A percentile compares a stretch with the other conserved stretches of the same genome.
phyloP scores from a whole-genome alignment of 2,329 filamentous ascomycete species.

The Sporothrix euskadiensis region DNA sequence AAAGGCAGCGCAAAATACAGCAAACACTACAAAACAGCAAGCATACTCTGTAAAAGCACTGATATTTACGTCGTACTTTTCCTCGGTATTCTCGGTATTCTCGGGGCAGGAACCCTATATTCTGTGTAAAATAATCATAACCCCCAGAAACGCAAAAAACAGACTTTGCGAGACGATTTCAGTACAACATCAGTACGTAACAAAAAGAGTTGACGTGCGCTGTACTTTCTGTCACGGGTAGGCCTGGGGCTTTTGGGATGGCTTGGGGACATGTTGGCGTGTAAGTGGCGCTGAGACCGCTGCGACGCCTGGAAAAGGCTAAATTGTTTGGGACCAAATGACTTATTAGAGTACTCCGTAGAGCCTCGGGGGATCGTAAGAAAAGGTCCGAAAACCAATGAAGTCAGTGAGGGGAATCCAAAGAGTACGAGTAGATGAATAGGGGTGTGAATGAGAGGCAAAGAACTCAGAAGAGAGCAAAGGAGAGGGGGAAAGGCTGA shows the following conservation, averaged over 20 bases:
- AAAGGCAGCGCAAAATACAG: not conserved
- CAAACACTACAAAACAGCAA: not conserved
- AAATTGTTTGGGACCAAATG: not conserved
- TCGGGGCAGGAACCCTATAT: not conserved
- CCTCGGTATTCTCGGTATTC: not conserved
- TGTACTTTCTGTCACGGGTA: not conserved
- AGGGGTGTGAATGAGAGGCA: not conserved
- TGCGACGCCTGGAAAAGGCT: not conserved
- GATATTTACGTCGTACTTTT: not conserved
- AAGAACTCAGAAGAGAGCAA: too few species aligned
- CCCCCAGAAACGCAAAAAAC: not conserved
- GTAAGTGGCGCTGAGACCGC: not conserved
- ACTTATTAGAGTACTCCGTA: not conserved
- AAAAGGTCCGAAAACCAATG: slow-evolving; percentile 14
- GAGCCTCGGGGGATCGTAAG: not conserved
- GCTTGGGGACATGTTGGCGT: not conserved
- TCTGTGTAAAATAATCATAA: not conserved
- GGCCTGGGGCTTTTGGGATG: not conserved
- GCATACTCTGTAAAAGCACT: not conserved
- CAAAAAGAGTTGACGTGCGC: not conserved
- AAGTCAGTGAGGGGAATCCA: not conserved
- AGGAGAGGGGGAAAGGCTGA: not conserved
- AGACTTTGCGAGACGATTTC: not conserved
- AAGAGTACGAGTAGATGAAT: not conserved
- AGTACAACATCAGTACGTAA: slow-evolving; percentile 17